Percentiles rank a stretch among this genome's conserved stretches.
phyloP scores from a whole-genome alignment of 2,329 filamentous ascomycete species.

The Corynespora cassiicola region DNA sequence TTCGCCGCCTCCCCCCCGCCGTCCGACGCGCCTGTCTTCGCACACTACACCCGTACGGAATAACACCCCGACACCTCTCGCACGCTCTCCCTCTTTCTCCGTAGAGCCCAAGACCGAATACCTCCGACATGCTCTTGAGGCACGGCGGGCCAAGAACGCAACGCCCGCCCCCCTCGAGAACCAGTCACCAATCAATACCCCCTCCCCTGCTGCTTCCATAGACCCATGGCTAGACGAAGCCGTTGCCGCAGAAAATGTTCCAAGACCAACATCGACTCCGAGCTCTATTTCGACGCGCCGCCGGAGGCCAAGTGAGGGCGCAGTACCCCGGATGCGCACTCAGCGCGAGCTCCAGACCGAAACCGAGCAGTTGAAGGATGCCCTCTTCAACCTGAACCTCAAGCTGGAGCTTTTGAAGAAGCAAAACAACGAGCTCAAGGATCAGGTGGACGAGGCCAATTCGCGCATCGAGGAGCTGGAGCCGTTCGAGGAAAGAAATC shows the following conservation, averaged over 20 bases:
- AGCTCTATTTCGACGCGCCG: slow-evolving; percentile 29
- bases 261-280: slow-evolving; percentile 16
- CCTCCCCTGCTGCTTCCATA: slow-evolving; percentile 20
- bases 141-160: slow-evolving; percentile 30
- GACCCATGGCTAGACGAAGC: slow-evolving; percentile 41
- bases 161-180: slow-evolving; percentile 22
- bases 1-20: slow-evolving; percentile 23
- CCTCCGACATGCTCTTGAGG: slow-evolving; percentile 40
- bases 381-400: slow-evolving; percentile 38
- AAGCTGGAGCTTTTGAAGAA: slow-evolving; percentile 38
- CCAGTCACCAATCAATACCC: slow-evolving; percentile 12
- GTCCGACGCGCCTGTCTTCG: slow-evolving; percentile 17
- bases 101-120: slow-evolving; percentile 42
- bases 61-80: slow-evolving; percentile 12
- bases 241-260: slow-evolving; percentile 26
- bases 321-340: slow-evolving; percentile 30
- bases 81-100: slow-evolving; percentile 20
- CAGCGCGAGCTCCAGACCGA: slow-evolving; percentile 36
- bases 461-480: slow-evolving; percentile 34
- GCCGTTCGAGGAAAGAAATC: slow-evolving; percentile 30
- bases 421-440: slow-evolving; percentile 36
- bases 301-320: slow-evolving; percentile 31
- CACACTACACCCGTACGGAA: slow-evolving; percentile 26
- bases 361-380: slow-evolving; percentile 30
- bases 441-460: slow-evolving; percentile 28